Evolutionary conservation across 2,329 filamentous ascomycete genomes (phyloP), one percentile per base, ranked within the genome.

Genomic region (Fusarium circinatum): DNA sequence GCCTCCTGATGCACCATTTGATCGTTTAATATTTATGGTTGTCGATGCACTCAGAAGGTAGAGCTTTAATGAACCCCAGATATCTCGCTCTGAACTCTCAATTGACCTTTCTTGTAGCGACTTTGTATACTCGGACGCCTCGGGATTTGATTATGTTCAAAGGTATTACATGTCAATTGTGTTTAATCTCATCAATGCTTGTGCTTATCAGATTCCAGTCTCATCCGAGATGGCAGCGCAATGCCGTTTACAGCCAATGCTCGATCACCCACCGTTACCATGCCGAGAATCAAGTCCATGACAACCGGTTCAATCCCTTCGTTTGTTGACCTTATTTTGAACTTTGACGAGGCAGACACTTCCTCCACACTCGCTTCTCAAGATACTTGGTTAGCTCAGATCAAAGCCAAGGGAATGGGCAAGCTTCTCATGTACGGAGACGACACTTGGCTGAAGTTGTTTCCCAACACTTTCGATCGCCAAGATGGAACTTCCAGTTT

Each of bases 291-390:
- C 78, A 99, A 99, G 84, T 95, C 96, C 55, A 95, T 99, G 73
- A 99, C 96, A 2, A 98, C 96, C 3, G 96, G 96, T 70, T 98
- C 96, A 4, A 96, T 98, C n/a, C 96, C 96, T 7, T 98, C 96
- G 5, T 99, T 99, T 82, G 90, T 98, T 68, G 96, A 99, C 82
- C 93, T 98, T 22, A 97, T 99, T 70, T 88, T 99, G 67, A 99
- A 98, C 80, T 94, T 99, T 80, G 94, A 97, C 74, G 96, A 99
- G 83, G 95, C 92, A 24, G 96, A 99, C 80, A 96, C 94, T 7
- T 93, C 93, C 20, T 98, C 96, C 2, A 96, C 93, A 7, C 89
- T 99, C 30, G 92, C 94, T 20, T 89, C 89, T 34, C 96, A 98
- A 83, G 96, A 99, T 81, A 98, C 95, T 38, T 99, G 97, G 96